Base-by-base conservation (phyloP, 768 basidiomycete genomes). In the Amylocystis lapponica region DNA sequence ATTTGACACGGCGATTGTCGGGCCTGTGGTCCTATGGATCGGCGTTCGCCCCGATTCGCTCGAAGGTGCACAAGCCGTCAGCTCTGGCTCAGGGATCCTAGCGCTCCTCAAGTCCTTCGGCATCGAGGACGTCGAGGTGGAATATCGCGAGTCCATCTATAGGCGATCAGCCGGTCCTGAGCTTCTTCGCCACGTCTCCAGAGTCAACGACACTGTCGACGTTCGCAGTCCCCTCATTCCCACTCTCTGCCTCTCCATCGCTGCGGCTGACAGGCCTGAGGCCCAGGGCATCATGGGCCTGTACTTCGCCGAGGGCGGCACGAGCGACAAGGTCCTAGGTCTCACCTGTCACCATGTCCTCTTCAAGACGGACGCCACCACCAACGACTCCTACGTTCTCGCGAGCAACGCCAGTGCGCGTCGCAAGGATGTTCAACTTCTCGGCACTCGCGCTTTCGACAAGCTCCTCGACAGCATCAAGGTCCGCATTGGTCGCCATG, bases 191-290 rank as follows among this genome's bases (percentile, higher is more conserved):
- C 17, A 11, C 40, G 37, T 31, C 36, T 39, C 25, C 13, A 30
- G 13, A 7, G 6, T 32, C 25, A 23, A 36, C 41, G 26, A 16
- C 25, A 40, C 39, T 27, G 30, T 37, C 4, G 36, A 38, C 21
- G 43, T 38, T 31, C 43, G 36, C 22, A 57, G 60, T 34, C 61
- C 61, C 13, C 64, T 71, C 53, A 63, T 64, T 5, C 48, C 59
- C 45, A 49, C 66, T 26, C 66, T 72, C 17, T 60, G 68, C 39
- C 57, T 69, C 34, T 29, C 46, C 17, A 66, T 71, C 37, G 65
- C 69, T 22, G 47, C 61, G 25, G 46, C 38, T 14, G 16, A 29
- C 5, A 42, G 7, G 36, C 46, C 38, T n/a, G 3, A 43, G 17
- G 19, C 27, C 25, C 26, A 48, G 41, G 41, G 46, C 20, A 48